Percentiles rank a stretch among this genome's conserved stretches.
Conservation (phyloP, 2,329 filamentous ascomycete species). For the Dactylonectria macrodidyma region DNA sequence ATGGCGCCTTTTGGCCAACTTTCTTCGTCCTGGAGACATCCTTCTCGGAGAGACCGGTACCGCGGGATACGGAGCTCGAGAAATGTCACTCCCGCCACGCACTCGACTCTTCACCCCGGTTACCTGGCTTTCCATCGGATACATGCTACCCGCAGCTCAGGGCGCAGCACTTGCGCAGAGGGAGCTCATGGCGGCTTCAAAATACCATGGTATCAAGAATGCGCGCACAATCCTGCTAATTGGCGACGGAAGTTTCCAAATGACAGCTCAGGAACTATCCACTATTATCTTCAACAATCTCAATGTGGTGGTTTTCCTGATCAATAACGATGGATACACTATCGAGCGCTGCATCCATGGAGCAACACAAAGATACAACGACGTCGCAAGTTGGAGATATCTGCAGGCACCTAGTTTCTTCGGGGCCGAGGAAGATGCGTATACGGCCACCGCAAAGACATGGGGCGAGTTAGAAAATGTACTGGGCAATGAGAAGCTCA, state of each 20-base stretch:
- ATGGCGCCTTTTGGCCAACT: slow-evolving; percentile 61
- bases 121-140: slow-evolving; percentile 73
- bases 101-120: slow-evolving; percentile 64
- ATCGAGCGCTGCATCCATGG: slow-evolving; percentile 73
- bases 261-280: slow-evolving; percentile 77
- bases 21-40: slow-evolving; percentile 68
- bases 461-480: slow-evolving; percentile 62
- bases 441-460: slow-evolving; percentile 57
- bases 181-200: slow-evolving; percentile 54
- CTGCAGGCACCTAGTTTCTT: slow-evolving; percentile 64
- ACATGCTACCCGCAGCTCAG: slow-evolving; percentile 71
- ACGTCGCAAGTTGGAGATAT: slow-evolving; percentile 67
- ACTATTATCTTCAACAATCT: slow-evolving; percentile 72
- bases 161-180: slow-evolving; percentile 69
- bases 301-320: slow-evolving; percentile 65
- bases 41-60: slow-evolving; percentile 73
- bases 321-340: slow-evolving; percentile 74
- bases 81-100: slow-evolving; percentile 64
- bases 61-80: slow-evolving; percentile 66
- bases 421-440: slow-evolving; percentile 58
- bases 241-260: slow-evolving; percentile 76
- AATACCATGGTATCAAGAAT: slow-evolving; percentile 35
- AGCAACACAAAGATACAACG: slow-evolving; percentile 67
- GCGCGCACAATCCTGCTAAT: slow-evolving; percentile 68
- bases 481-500: slow-evolving; percentile 37